Evolutionary conservation across 306 rosid genomes (phyloP), one percentile per base, ranked within the genome.

Genomic region (Sicyos edulis): DNA sequence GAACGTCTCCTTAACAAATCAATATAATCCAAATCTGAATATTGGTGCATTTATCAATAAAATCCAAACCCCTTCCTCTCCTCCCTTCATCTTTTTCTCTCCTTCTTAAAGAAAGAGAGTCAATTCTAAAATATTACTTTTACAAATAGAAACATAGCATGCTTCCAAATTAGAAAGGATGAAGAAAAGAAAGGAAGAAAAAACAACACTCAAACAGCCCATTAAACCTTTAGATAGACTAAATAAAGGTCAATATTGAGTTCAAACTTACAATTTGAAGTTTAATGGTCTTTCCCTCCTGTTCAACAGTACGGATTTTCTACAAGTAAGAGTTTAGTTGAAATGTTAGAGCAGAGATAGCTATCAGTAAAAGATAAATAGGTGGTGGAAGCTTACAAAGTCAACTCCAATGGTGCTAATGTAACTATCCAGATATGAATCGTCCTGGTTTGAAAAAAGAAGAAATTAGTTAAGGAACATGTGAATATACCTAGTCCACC

Each of bases 251-350:
- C 8, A 45, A 49, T 20, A 51, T 7, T 7, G 7, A 20, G 21
- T 51, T 70, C 24, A 34, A 49, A 72, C 93, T 86, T 80, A 88
- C 93, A 77, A 88, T 88, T 88, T 88, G 93, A 79, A 88, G 93
- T 78, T 88, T 88, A 76, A 88, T 84, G 40, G 93, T 88, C 87
- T 88, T 88, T 72, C 93, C 93, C 26, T 88, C 93, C 70, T 88
- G 93, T 76, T 88, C 93, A 76, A 88, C 93, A 32, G 93, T 88
- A 58, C 93, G 90, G 51, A 88, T 88, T 88, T 88, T 88, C 93
- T 88, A 78, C 74, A 84, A 4, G 54, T 57, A 51, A 37, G 56
- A 61, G 34, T 60, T 22, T 8, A 64, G 54, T 59, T 61, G 74
- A 78, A 71, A 66, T 49, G 59, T 74, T 22, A 81, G 71, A 74